phyloP scores from a whole-genome alignment of 2,329 filamentous ascomycete genomes.

The Epichloe coenophiala region DNA sequence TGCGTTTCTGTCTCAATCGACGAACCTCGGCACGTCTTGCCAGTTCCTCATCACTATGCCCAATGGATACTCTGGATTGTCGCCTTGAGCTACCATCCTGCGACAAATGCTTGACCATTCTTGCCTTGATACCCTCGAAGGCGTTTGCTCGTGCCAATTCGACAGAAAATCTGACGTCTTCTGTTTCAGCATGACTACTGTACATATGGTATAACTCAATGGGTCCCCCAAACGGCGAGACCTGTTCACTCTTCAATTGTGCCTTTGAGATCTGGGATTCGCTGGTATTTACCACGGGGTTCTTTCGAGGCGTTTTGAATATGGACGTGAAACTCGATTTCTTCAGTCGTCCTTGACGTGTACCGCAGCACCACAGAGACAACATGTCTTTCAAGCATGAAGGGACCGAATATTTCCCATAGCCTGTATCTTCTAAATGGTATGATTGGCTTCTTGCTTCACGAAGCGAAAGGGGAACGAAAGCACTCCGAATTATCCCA shows the following conservation, averaged over 20 bases:
- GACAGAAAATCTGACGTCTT: constrained; percentile 15
- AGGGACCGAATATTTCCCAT: not conserved
- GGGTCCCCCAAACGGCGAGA: constrained; percentile 8
- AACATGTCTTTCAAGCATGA: constrained; percentile 6
- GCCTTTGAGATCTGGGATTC: not conserved
- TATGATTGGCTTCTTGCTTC: not conserved
- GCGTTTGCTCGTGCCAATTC: constrained; percentile 24
- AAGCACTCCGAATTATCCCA: not conserved
- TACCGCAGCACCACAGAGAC: constrained; percentile 14
- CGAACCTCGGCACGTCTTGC: constrained; percentile 42
- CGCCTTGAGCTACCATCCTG: constrained; percentile 27
- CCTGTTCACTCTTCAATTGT: constrained; percentile 2
- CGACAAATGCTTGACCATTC: constrained; percentile 32
- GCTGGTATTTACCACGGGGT: constrained; percentile 4
- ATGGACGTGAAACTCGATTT: constrained; percentile 6
- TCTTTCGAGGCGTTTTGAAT: constrained; percentile 5
- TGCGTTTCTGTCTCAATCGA: constrained; percentile 40
- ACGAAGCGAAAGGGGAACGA: not conserved
- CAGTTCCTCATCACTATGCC: constrained; percentile 37
- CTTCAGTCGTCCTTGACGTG: constrained; percentile 5
- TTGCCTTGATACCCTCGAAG: constrained; percentile 31
- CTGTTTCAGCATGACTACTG: constrained; percentile 27
- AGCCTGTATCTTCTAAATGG: not conserved
- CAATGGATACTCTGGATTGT: constrained; percentile 27
- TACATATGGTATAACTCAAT: constrained; percentile 20